Percentiles rank a stretch among this genome's conserved stretches.
Evolutionary conservation across 225 moss, liverwort and hornwort genomes (phyloP).

Genomic region (Straminergon stramineum): DNA sequence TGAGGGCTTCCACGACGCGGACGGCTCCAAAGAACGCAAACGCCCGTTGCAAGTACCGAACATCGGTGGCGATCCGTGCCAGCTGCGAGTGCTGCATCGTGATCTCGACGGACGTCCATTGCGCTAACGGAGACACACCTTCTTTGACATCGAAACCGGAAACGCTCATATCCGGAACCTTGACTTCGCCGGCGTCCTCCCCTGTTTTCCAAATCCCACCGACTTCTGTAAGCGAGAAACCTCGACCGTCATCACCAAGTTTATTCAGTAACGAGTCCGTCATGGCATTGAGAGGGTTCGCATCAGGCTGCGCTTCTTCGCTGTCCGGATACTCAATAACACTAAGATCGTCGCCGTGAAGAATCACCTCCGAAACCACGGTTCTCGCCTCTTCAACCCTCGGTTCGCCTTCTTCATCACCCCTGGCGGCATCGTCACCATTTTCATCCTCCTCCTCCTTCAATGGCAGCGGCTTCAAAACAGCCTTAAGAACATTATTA

Average conservation of each 20-base stretch:
- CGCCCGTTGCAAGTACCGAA: slow-evolving; percentile 44
- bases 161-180: slow-evolving; percentile 18
- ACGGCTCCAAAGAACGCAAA: slow-evolving; percentile 60
- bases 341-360: slow-evolving; percentile 15
- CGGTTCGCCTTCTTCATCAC: background rate
- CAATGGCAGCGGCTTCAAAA: background rate
- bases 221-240: slow-evolving; percentile 33
- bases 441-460: background rate
- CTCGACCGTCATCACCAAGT: slow-evolving; percentile 3
- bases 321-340: slow-evolving; percentile 9
- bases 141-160: slow-evolving; percentile 45
- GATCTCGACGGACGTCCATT: slow-evolving; percentile 69
- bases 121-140: slow-evolving; percentile 40
- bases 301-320: slow-evolving; percentile 1
- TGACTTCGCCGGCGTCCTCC: slow-evolving; percentile 20
- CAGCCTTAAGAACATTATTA: background rate
- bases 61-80: slow-evolving; percentile 55
- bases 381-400: background rate
- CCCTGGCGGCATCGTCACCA: background rate
- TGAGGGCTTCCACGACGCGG: slow-evolving; percentile 44
- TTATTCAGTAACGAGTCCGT: slow-evolving; percentile 19
- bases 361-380: slow-evolving; percentile 31
- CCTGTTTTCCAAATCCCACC: slow-evolving; percentile 45
- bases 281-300: background rate
- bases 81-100: slow-evolving; percentile 63